Conservation (phyloP, 768 basidiomycete species). For the Podaxis sp. region DNA sequence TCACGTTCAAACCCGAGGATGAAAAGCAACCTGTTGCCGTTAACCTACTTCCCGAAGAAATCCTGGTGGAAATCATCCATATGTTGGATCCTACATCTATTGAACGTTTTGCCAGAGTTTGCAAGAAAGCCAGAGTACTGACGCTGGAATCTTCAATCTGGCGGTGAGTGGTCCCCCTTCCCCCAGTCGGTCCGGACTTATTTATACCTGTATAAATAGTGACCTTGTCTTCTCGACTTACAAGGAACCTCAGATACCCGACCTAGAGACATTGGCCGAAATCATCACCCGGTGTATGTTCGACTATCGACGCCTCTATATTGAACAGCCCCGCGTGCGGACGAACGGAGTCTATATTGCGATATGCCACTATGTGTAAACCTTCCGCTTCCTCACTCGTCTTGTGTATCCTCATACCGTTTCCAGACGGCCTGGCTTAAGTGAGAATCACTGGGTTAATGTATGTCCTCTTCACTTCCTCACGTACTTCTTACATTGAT, state of each 20-base stretch:
- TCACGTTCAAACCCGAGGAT: slow-evolving; percentile 66
- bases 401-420: slow-evolving; percentile 11
- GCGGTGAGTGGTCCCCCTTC: slow-evolving; percentile 46
- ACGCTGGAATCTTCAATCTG: slow-evolving; percentile 69
- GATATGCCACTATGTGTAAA: slow-evolving; percentile 83
- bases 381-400: slow-evolving; percentile 10
- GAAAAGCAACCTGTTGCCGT: slow-evolving; percentile 56
- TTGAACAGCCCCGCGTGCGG: slow-evolving; percentile 83
- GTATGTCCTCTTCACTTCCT: slow-evolving; percentile 36
- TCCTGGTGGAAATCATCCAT: slow-evolving; percentile 64
- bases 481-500: slow-evolving; percentile 8
- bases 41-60: slow-evolving; percentile 66
- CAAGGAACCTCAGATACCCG: slow-evolving; percentile 68
- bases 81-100: slow-evolving; percentile 62
- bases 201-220: slow-evolving; percentile 31
- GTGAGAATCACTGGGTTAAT: slow-evolving; percentile 86
- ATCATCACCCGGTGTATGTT: slow-evolving; percentile 49
- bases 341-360: slow-evolving; percentile 90
- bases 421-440: slow-evolving; percentile 63
- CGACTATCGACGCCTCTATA: slow-evolving; percentile 72
- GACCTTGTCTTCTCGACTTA: slow-evolving; percentile 63
- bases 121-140: slow-evolving; percentile 70
- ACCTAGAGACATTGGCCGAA: slow-evolving; percentile 40
- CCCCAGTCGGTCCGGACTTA: background rate
- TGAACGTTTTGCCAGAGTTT: slow-evolving; percentile 73